Base-by-base conservation (phyloP, 768 basidiomycete species). In the Suillus subaureus region DNA sequence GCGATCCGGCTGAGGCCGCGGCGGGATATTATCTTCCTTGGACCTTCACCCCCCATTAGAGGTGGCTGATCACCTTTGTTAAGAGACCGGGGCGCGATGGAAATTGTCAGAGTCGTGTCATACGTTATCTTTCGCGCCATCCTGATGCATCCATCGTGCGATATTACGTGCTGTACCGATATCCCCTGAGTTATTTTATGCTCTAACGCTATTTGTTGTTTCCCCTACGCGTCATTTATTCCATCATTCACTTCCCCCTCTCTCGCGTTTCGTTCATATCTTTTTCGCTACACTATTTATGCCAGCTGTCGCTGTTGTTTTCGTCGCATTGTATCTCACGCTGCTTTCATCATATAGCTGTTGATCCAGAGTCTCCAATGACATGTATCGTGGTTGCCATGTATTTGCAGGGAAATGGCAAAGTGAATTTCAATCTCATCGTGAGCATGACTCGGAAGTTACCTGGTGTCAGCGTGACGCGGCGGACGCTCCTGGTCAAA, bases 111-210 rank as follows among this genome's bases (percentile, higher is more conserved):
- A 18, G 35, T 28, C 33, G 15, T 61, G 28, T 54, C 49, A 28
- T 63, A 33, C 26, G 61, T 21, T 33, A 61, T 63, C 57, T 60
- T 56, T 26, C 40, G 23, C 16, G 18, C 35, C 42, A 11, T 28
- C 39, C 61, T 21, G 39, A 62, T 60, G 56, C 51, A 31, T 54
- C 18, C 45, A 61, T 55, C 66, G 71, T 70, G 71, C 70, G 47
- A 73, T 72, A 67, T 71, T 76, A 68, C 67, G 74, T 42, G 40
- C 42, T 42, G 35, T 70, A 77, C 57, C 66, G 66, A 57, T 72
- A 69, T 40, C 23, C 37, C 15, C 35, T n/a, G 35, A 57, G 56
- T 70, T 75, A 77, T 70, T 40, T 78, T 76, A 78, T 78, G 68
- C 49, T 55, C 72, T 76, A 76, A 73, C 52, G 65, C 68, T 72